Evolutionary conservation across 306 rosid genomes (phyloP), one percentile per base, ranked within the genome.

Genomic region (Sesbania bispinosa): DNA sequence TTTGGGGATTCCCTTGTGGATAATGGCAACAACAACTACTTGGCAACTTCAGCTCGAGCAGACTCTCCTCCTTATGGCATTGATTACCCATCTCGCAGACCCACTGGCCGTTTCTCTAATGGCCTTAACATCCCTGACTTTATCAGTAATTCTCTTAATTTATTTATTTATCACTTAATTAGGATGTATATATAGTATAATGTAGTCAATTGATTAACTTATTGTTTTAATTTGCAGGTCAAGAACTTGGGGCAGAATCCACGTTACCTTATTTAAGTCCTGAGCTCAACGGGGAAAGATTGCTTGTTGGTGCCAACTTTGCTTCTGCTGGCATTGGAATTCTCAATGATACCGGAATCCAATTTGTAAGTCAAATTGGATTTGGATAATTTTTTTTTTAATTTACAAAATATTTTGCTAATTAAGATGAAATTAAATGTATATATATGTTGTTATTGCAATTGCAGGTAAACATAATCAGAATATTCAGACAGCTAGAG

Each of bases 311-410:
- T 15, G 97, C 97, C 26, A 92, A 92, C 80, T 92, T 92, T 62
- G 97, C 97, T 43, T 92, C 97, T 13, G 98, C 98, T 3, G 98
- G 98, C 46, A 88, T 92, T 50, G 98, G 98, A 67, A 88, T 92
- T 66, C 90, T 92, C 13, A 92, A 92, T 55, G 98, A 92, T 84
- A 92, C 98, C 0, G 98, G 98, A 78, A 7, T 89, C 36, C 98
- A 92, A 35, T 92, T 92, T 47, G 97, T 92, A 63, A 53, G 83
- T 68, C n/a, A 9, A 18, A 10, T 42, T 64, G 7, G 2, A 61
- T 35, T 35, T 8, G 39, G 2, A 35, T 35, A 9, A 35, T 9
- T 35, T 35, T 35, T 6, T 8, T 35, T 35, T 35, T n/a, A n/a
- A n/a, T n/a, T n/a, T n/a, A 32, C 36, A 32, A 32, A 32, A 32